A percentile compares a stretch with the other conserved stretches of the same genome.
Conservation (phyloP, 306 rosid species). For the Gastrolobium villosum region DNA sequence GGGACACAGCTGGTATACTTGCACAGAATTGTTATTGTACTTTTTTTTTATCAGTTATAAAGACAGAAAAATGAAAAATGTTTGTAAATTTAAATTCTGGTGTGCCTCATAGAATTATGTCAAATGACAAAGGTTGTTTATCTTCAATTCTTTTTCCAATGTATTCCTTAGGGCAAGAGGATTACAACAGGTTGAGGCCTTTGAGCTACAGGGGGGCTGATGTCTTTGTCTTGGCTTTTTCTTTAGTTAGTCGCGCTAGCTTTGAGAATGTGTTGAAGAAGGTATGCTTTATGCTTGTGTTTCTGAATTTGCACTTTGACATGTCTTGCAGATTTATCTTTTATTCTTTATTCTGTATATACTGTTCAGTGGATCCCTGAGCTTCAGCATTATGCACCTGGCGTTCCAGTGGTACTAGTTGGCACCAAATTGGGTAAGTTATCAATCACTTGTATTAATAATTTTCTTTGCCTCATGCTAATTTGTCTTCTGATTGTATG, state of each 20-base stretch:
- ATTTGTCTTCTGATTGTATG: neutral
- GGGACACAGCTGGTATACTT: slow-evolving; percentile 74
- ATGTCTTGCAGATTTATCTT: slow-evolving; percentile 38
- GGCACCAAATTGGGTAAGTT: slow-evolving; percentile 90
- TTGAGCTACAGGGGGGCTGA: slow-evolving; percentile 98
- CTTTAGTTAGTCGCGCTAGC: slow-evolving; percentile 93
- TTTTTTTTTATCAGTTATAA: neutral
- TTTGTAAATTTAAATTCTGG: slow-evolving; percentile 31
- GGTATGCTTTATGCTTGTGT: slow-evolving; percentile 55
- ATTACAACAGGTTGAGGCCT: slow-evolving; percentile 93
- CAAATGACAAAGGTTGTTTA: slow-evolving; percentile 42
- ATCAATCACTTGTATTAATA: slow-evolving; percentile 32
- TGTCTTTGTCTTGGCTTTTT: slow-evolving; percentile 94
- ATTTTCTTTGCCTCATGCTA: neutral
- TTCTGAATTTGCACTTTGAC: slow-evolving; percentile 33
- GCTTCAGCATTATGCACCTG: slow-evolving; percentile 92
- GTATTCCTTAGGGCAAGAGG: slow-evolving; percentile 81
- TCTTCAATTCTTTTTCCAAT: slow-evolving; percentile 42
- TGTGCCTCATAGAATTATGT: slow-evolving; percentile 19
- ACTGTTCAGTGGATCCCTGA: slow-evolving; percentile 92
- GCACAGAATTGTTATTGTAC: neutral
- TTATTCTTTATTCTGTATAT: slow-evolving; percentile 43
- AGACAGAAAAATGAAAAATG: neutral
- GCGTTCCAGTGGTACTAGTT: slow-evolving; percentile 83
- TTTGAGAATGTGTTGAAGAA: slow-evolving; percentile 88